Percentiles rank a stretch among this genome's conserved stretches.
Conservation (phyloP, 257 asterid species). For the Perilla frutescens region DNA sequence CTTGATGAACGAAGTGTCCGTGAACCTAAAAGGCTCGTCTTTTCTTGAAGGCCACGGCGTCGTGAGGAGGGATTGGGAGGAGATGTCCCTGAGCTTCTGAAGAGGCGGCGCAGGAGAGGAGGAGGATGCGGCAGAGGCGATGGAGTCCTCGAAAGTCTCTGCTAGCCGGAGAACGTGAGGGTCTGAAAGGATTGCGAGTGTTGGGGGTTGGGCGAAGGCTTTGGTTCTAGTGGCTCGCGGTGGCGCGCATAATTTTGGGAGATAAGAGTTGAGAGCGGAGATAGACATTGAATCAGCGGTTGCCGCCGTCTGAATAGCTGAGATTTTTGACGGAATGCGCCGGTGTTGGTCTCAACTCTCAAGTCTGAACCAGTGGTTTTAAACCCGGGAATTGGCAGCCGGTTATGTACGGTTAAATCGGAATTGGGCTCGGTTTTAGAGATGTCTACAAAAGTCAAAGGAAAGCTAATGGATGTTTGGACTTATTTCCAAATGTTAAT, state of each 20-base stretch:
- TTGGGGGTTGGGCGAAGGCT: slow-evolving; percentile 38
- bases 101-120: slow-evolving; percentile 60
- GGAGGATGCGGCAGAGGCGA: slow-evolving; percentile 50
- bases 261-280: slow-evolving; percentile 43
- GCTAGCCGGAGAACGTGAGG: slow-evolving; percentile 89
- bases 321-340: slow-evolving; percentile 9
- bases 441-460: too few relatives aligned
- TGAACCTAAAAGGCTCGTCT: slow-evolving; percentile 90
- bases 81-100: slow-evolving; percentile 67
- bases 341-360: neutral
- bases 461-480: too few relatives aligned
- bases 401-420: too few relatives aligned
- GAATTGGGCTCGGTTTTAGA: too few relatives aligned
- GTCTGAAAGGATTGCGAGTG: slow-evolving; percentile 71
- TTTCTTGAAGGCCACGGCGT: slow-evolving; percentile 87
- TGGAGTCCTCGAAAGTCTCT: slow-evolving; percentile 83
- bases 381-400: neutral
- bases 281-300: slow-evolving; percentile 48
- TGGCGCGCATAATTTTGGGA: slow-evolving; percentile 39
- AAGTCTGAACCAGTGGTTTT: neutral
- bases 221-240: slow-evolving; percentile 42
- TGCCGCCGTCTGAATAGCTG: neutral
- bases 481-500: too few relatives aligned
- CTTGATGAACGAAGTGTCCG: slow-evolving; percentile 78
- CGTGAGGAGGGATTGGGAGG: slow-evolving; percentile 85